These are phyloP conservation scores for Pestalotiopsis fici DNA, from an alignment of 2,329 filamentous ascomycete species.

Conservation along the genomic window DNA sequence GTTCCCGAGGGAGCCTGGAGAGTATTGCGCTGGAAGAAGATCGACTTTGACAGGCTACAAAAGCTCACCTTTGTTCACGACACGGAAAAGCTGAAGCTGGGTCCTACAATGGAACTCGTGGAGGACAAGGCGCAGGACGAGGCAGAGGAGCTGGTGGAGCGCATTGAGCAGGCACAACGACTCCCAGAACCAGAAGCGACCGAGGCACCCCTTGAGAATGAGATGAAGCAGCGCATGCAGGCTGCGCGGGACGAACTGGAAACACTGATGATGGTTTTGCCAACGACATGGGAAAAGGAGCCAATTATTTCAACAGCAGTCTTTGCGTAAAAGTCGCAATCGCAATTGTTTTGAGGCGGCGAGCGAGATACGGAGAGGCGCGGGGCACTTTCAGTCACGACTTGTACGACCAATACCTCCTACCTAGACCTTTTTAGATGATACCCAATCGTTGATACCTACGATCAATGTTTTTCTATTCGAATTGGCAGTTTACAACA, in stretches of 20 bases:
- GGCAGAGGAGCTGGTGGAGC: constrained; percentile 18
- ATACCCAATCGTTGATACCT: background rate
- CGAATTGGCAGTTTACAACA: too few relatives aligned
- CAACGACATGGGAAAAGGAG: constrained; percentile 28
- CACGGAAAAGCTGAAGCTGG: constrained; percentile 24
- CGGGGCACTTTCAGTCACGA: background rate
- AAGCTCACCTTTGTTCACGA: constrained; percentile 32
- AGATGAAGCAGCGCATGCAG: constrained; percentile 29
- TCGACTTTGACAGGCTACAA: constrained; percentile 24
- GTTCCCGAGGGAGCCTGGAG: constrained; percentile 33
- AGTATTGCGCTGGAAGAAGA: constrained; percentile 27
- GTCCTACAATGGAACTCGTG: constrained; percentile 22
- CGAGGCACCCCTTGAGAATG: constrained; percentile 8
- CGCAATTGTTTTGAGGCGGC: background rate
- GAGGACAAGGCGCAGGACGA: constrained; percentile 24
- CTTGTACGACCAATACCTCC: background rate
- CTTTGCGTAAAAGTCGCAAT: constrained; percentile 24
- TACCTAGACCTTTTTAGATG: background rate
- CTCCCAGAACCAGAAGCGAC: background rate
- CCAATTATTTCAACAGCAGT: constrained; percentile 30
- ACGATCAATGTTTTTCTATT: background rate
- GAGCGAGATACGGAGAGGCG: background rate
- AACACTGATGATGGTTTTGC: constrained; percentile 29
- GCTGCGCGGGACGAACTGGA: constrained; percentile 30
- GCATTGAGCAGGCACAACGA: constrained; percentile 18